phyloP scores from a whole-genome alignment of 2,329 filamentous ascomycete species.

The Chaetomiaceae sp. region DNA sequence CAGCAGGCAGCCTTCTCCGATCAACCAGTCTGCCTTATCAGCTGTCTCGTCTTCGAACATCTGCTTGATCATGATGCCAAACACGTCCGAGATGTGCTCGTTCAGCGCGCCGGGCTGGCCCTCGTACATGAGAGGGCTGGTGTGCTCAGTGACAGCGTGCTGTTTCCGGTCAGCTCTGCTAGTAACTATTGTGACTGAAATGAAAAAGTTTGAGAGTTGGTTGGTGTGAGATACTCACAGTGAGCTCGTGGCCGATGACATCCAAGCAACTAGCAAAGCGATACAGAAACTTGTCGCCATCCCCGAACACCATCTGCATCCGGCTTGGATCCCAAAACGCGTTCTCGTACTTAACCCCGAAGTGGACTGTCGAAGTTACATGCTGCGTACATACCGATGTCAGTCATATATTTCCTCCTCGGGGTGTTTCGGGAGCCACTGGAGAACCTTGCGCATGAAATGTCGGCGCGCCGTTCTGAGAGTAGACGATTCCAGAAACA shows the following conservation, averaged over 20 bases:
- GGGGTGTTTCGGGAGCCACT: too few relatives aligned
- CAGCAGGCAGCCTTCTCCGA: conserved; percentile 50
- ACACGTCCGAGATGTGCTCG: conserved; percentile 53
- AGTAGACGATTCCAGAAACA: too few relatives aligned
- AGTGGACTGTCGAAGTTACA: conserved; percentile 52
- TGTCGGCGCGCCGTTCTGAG: too few relatives aligned
- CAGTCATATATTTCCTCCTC: too few relatives aligned
- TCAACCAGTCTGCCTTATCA: conserved; percentile 49
- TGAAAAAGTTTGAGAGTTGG: too few relatives aligned
- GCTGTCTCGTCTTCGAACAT: conserved; percentile 43
- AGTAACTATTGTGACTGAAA: background rate
- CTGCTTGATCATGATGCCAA: conserved; percentile 56
- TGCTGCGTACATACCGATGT: too few relatives aligned
- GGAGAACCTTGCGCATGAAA: too few relatives aligned
- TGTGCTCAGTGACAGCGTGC: conserved; percentile 51
- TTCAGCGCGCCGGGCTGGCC: conserved; percentile 52
- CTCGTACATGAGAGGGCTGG: conserved; percentile 46
- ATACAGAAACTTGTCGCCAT: conserved; percentile 48
- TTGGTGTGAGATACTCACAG: conserved; percentile 32
- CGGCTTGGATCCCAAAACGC: conserved; percentile 50
- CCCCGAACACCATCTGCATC: conserved; percentile 53
- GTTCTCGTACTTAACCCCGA: conserved; percentile 47
- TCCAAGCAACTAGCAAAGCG: conserved; percentile 51
- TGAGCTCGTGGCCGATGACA: conserved; percentile 55
- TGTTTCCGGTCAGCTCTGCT: conserved; percentile 4